Evolutionary conservation across 2,329 filamentous ascomycete species (phyloP).

Genomic region (Helotiales sp.): DNA sequence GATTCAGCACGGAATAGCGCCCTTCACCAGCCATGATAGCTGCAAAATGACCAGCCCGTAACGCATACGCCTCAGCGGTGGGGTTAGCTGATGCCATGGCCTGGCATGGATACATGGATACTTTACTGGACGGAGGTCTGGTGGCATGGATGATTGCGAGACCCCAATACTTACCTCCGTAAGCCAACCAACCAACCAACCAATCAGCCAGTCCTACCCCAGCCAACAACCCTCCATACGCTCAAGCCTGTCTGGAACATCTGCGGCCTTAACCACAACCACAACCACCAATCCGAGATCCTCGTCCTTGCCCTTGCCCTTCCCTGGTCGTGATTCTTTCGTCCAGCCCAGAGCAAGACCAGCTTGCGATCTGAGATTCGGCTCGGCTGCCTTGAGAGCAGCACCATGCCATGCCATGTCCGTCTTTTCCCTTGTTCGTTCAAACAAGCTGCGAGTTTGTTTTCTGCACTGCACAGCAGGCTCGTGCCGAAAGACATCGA

Average conservation of each 20-base stretch:
- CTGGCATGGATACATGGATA: too few relatives aligned
- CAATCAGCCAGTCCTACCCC: neutral
- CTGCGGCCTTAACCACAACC: neutral
- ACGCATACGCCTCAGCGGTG: too few relatives aligned
- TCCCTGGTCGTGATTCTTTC: neutral
- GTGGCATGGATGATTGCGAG: neutral
- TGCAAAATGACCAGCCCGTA: slow-evolving; percentile 22
- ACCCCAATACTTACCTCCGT: too few relatives aligned
- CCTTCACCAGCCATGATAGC: neutral
- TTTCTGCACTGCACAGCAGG: slow-evolving; percentile 1
- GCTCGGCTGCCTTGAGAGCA: slow-evolving; percentile 22
- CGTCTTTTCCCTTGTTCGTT: neutral
- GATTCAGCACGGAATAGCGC: slow-evolving; percentile 12
- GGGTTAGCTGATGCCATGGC: too few relatives aligned
- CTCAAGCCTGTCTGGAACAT: neutral
- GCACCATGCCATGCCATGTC: neutral
- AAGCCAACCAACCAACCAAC: neutral
- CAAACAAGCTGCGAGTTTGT: neutral
- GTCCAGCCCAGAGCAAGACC: slow-evolving; percentile 12
- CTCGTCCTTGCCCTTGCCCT: neutral
- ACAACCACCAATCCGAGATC: neutral
- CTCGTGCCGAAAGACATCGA: slow-evolving; percentile 7
- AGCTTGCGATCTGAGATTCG: slow-evolving; percentile 20
- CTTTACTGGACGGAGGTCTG: neutral
- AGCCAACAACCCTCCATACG: neutral